Evolutionary conservation across 768 basidiomycete genomes (phyloP), one percentile per base, ranked within the genome.

Genomic region (Phanerodontia chrysosporium): DNA sequence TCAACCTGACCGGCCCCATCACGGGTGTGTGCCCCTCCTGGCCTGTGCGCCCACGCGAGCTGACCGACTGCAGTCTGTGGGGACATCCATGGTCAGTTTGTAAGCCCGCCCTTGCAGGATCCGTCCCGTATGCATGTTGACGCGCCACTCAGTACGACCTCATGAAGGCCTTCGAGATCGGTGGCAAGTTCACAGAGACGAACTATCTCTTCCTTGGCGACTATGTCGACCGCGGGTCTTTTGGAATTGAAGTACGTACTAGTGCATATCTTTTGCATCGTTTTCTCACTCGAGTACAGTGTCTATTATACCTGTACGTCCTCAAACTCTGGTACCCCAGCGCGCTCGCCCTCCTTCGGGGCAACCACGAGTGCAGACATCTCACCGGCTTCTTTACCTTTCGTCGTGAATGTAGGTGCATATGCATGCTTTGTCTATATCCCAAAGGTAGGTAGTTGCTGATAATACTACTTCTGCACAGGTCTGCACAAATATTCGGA

Each of bases 381-480:
- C 78, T 98, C 49, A 98, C 96, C 1, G 94, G 95, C 74, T 97
- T 95, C 72, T 97, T 98, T 69, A 98, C 96, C 9, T 98, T 98
- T 79, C 95, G 94, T 76, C 88, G 92, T 62, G 96, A 98, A 88
- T 90, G 89, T 95, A 66, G 74, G 86, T 73, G 30, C 49, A 27
- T 49, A 32, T n/a, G n/a, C n/a, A n/a, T n/a, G n/a, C n/a, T n/a
- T n/a, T n/a, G n/a, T n/a, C n/a, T n/a, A n/a, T 49, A 30, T 54
- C 49, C 14, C 58, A 29, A 25, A 14, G 10, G 10, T 42, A 10
- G 10, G 39, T 18, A 12, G 39, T 4, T 18, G 39, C 39, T 10
- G 10, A 7, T 4, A 42, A 12, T 42, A 18, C 48, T 49, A 51
- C 14, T 10, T 14, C 24, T 45, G 18, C 45, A 9, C 65, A 94